These are phyloP conservation scores for Brassica cretica DNA, from an alignment of 345 rosid species.

Conservation along the genomic window DNA sequence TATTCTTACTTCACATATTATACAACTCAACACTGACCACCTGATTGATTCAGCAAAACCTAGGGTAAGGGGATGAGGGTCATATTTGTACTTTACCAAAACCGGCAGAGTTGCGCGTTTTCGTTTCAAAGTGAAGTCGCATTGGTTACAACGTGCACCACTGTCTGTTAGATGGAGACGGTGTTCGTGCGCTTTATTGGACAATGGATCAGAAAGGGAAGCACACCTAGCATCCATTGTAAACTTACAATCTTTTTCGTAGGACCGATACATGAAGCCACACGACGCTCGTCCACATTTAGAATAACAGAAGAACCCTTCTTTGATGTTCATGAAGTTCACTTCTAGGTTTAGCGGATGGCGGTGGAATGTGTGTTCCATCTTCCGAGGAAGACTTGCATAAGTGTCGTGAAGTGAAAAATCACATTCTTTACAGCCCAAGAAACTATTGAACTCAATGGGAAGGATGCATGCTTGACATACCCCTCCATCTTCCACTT, in stretches of 20 bases:
- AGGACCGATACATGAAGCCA: conserved; percentile 16
- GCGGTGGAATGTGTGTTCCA: background rate
- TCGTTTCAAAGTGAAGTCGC: background rate
- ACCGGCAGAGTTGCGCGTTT: background rate
- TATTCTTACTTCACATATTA: background rate
- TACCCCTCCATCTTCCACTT: background rate
- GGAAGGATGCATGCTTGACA: conserved; percentile 21
- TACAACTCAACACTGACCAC: background rate
- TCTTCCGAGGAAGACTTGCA: background rate
- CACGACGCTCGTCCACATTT: background rate
- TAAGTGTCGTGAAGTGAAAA: conserved; percentile 13
- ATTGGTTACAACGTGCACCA: background rate
- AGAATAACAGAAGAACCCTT: conserved; percentile 17
- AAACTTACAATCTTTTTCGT: background rate
- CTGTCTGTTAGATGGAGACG: background rate
- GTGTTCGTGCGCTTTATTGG: background rate
- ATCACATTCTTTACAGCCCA: conserved; percentile 5
- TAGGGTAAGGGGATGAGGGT: background rate
- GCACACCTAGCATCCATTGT: conserved; percentile 17
- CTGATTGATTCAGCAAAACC: background rate
- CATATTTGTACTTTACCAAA: background rate
- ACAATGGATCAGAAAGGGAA: background rate
- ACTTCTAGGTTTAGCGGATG: background rate
- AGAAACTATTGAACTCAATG: conserved; percentile 2
- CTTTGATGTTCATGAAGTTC: background rate